These are phyloP conservation scores for Coemansia sp. DNA, from an alignment of 371 early-diverging fungal species.

Conservation along the genomic window DNA sequence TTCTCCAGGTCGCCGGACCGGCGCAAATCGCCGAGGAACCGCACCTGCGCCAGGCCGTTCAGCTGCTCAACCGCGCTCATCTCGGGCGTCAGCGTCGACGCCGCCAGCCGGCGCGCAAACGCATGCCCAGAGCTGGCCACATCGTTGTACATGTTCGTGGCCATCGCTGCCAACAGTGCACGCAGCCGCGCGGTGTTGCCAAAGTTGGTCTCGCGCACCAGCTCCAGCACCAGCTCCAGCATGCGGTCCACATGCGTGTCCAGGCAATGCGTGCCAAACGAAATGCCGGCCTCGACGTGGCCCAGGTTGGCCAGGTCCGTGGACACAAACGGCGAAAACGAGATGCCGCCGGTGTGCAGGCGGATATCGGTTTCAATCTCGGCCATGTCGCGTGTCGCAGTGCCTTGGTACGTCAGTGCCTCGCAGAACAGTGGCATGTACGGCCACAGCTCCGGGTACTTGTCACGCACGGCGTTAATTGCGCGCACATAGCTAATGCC, in stretches of 20 bases:
- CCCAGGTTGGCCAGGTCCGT: slow-evolving; percentile 57
- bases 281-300: slow-evolving; percentile 47
- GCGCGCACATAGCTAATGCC: slow-evolving; percentile 88
- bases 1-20: slow-evolving; percentile 57
- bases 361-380: slow-evolving; percentile 88
- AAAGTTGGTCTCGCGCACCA: slow-evolving; percentile 75
- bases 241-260: slow-evolving; percentile 73
- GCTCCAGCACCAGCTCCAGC: slow-evolving; percentile 69
- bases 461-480: slow-evolving; percentile 57
- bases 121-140: slow-evolving; percentile 85
- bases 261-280: slow-evolving; percentile 60
- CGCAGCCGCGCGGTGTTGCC: slow-evolving; percentile 68
- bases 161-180: slow-evolving; percentile 71
- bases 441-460: slow-evolving; percentile 66
- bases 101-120: slow-evolving; percentile 76
- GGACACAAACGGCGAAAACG: slow-evolving; percentile 63
- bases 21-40: slow-evolving; percentile 72
- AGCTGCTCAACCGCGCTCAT: slow-evolving; percentile 56
- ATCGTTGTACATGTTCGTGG: slow-evolving; percentile 70
- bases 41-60: slow-evolving; percentile 78
- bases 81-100: slow-evolving; percentile 64
- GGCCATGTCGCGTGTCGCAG: slow-evolving; percentile 68
- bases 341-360: slow-evolving; percentile 83
- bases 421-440: slow-evolving; percentile 81
- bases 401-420: slow-evolving; percentile 84